A percentile compares a stretch with the other conserved stretches of the same genome.
Conservation (phyloP, 2,329 filamentous ascomycete species). For the Diaporthe sp. region DNA sequence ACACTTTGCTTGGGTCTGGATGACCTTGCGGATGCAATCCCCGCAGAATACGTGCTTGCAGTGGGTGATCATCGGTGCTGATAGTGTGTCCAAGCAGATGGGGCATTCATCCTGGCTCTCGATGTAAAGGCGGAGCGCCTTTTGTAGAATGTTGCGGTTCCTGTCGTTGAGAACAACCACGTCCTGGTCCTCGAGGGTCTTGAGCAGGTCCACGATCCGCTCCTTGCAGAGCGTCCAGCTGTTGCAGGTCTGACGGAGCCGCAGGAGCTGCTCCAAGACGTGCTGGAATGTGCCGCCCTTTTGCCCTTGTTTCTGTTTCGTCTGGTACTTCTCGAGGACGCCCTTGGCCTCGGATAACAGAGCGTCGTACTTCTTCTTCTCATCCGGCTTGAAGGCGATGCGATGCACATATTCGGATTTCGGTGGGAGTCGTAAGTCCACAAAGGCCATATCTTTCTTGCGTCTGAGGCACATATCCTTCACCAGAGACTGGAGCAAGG, state of each 20-base stretch:
- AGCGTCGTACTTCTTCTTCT: conserved; percentile 81
- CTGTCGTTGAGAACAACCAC: conserved; percentile 77
- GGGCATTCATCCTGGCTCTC: conserved; percentile 86
- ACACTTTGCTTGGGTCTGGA: conserved; percentile 81
- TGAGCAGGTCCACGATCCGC: conserved; percentile 78
- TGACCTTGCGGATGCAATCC: conserved; percentile 78
- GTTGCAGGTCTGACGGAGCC: conserved; percentile 85
- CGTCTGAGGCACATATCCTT: conserved; percentile 82
- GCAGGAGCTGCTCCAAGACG: conserved; percentile 83
- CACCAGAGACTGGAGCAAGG: conserved; percentile 81
- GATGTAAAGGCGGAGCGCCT: conserved; percentile 79
- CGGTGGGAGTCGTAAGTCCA: conserved; percentile 81
- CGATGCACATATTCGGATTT: conserved; percentile 83
- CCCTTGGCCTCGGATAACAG: conserved; percentile 80
- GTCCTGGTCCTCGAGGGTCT: conserved; percentile 73
- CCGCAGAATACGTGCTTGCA: conserved; percentile 86
- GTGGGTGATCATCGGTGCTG: conserved; percentile 81
- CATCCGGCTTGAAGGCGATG: conserved; percentile 78
- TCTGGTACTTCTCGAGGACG: conserved; percentile 70
- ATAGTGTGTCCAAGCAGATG: conserved; percentile 80
- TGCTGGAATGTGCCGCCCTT: conserved; percentile 71
- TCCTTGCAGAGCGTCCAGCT: conserved; percentile 87
- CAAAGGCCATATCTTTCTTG: conserved; percentile 88
- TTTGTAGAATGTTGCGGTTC: conserved; percentile 78
- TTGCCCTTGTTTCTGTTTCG: conserved; percentile 52